Base-by-base conservation (phyloP, 768 basidiomycete genomes). In the Cystofilobasidium ferigula region DNA sequence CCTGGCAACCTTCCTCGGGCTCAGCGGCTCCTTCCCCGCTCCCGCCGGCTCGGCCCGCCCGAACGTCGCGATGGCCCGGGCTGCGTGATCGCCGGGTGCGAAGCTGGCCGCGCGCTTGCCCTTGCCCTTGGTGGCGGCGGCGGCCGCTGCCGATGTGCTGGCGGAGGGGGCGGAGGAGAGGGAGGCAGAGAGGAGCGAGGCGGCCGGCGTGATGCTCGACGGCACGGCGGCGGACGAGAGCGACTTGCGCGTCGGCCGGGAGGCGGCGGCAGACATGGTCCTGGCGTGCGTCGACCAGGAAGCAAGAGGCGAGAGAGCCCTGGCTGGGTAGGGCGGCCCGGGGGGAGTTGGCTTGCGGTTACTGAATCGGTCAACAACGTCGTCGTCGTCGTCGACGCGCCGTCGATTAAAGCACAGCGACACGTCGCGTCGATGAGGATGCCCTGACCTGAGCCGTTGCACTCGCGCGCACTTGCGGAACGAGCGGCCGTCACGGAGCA, bases 1-100 rank as follows among this genome's bases (percentile, higher is more conserved):
- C 34, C 65, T 56, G 0, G 65, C 59, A 3, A 51, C 51, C 56
- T 67, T 67, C n/a, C 42, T 47, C 16, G 64, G 59, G 14, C 38
- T 57, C 26, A 67, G 24, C 51, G 30, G 16, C n/a, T 4, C 42
- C 45, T 4, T 24, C n/a, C 3, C 22, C 47, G 13, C 9, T 24
- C 48, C 48, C 4, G 13, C 48, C 48, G 9, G n/a, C 9, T 32
- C 51, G 51, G 13, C 28, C 51, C 16, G 2, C 28, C 26, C 26
- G 32, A 32, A 54, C 5, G 14, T 13, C 5, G 51, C 51, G 16
- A 30, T n/a, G 10, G 6, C 13, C 16, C 4, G 2, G 8, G 7
- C 6, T 22, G 28, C 51, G 14, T 24, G 6, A 10, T 54, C 51
- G 51, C 51, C 51, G 2, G 51, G 51, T 16, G 51, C 51, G 51